Evolutionary conservation across 441 rosid species (phyloP).

Genomic region (Populus trichocarpa): DNA sequence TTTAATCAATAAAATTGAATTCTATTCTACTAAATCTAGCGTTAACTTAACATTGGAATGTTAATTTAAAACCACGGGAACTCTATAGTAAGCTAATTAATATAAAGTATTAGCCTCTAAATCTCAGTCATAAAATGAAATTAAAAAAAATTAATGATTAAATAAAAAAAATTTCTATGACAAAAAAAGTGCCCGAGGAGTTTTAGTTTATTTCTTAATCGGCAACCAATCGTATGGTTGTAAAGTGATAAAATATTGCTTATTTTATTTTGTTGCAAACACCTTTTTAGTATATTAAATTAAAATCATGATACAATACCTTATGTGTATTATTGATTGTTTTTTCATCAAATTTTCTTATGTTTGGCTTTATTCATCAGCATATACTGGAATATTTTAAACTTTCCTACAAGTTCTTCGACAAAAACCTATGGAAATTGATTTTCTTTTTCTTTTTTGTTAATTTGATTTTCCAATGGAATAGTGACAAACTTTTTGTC

Average conservation of each 20-base stretch:
- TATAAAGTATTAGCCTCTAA: background rate
- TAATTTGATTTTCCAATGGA: background rate
- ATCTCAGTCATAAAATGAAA: too few relatives aligned
- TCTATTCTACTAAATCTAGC: rapidly evolving
- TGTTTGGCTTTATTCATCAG: background rate
- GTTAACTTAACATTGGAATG: background rate
- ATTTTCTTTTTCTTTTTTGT: too few relatives aligned
- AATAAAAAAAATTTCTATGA: too few relatives aligned
- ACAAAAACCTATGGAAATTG: background rate
- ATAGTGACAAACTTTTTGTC: background rate
- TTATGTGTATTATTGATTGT: too few relatives aligned
- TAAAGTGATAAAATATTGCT: background rate
- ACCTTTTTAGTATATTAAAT: too few relatives aligned
- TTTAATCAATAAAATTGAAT: too few relatives aligned
- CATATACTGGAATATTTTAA: background rate
- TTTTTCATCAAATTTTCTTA: too few relatives aligned
- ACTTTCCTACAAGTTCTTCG: background rate
- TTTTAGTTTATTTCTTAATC: background rate
- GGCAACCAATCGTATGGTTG: background rate
- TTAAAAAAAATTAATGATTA: background rate
- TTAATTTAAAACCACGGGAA: background rate
- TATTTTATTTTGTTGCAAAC: too few relatives aligned
- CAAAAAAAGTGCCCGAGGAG: background rate
- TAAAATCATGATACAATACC: too few relatives aligned
- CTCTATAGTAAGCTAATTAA: too few relatives aligned